Base-by-base conservation (phyloP, 768 basidiomycete species). In the Lactarius hatsudake region DNA sequence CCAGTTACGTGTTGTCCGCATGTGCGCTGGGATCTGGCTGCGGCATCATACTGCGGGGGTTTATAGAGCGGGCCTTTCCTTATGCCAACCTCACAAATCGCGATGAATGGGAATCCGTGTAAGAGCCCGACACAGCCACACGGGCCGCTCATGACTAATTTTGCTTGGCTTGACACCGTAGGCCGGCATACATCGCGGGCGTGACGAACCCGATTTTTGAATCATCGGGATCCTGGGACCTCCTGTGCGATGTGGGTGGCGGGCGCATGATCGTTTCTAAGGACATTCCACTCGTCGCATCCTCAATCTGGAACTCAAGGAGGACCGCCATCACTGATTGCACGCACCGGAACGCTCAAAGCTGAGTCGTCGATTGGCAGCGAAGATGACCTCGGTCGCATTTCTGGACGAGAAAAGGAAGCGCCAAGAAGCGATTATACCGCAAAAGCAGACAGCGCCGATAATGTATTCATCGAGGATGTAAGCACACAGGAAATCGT, bases 161-260 rank as follows among this genome's bases (percentile, higher is more conserved):
- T 30, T 17, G 28, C 9, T 32, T 57, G 23, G 17, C 20, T 59
- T 32, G 51, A 55, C n/a, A 42, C 28, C 62, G n/a, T 65, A 94
- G 94, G 45, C 88, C 91, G 5, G 96, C 93, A 15, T 99, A 89
- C 74, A 95, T 99, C 61, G 97, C 96, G 12, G 97, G 97, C 1
- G 96, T 98, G 3, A 96, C 93, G 1, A 99, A 99, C 73, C 97
- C 96, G 2, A 94, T 98, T 56, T 98, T 98, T 77, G 94, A 96
- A 73, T 81, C 89, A 1, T 85, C 90, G 0, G 86, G 88, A 0
- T 83, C 86, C 15, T 99, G 97, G 97, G 97, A 99, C 76, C 80
- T 99, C 9, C 81, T 98, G 48, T 91, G 96, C 76, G 94, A 98
- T 74, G 87, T 98, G 68, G 90, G 93, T 58, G 86, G 87, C 0